Conservation (phyloP, 2,329 filamentous ascomycete species). For the Colletotrichum caudatum region DNA sequence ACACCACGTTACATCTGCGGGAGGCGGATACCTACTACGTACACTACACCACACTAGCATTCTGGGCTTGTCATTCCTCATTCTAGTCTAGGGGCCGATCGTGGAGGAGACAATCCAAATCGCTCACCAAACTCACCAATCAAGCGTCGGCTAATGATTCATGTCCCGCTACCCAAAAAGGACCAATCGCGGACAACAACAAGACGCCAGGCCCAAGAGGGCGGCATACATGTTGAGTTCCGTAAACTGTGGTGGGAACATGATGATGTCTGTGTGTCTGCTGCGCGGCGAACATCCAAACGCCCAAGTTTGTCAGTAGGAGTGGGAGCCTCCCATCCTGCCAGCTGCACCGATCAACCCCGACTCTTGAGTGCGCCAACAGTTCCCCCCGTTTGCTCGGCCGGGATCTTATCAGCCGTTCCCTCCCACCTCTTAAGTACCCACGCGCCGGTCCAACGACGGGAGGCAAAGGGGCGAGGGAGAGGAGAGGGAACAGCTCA, state of each 20-base stretch:
- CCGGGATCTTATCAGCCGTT: conserved; percentile 30
- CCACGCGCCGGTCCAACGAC: neutral
- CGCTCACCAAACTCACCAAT: too few relatives aligned
- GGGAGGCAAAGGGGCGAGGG: neutral
- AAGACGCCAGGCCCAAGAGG: neutral
- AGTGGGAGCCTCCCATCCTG: neutral
- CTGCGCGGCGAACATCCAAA: conserved; percentile 1
- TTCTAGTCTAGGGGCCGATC: neutral
- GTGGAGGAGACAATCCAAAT: neutral
- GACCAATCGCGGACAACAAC: neutral
- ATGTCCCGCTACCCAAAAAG: neutral
- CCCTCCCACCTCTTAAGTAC: conserved; percentile 22
- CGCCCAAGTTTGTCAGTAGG: conserved; percentile 20
- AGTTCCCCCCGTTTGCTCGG: conserved; percentile 5
- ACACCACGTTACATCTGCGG: conserved; percentile 30
- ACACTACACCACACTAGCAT: too few relatives aligned
- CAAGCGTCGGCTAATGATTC: neutral
- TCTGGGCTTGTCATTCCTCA: neutral
- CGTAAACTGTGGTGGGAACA: neutral
- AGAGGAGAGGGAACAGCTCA: neutral
- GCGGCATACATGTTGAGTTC: neutral
- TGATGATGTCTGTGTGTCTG: neutral
- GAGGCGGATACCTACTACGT: neutral
- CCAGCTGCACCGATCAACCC: neutral
- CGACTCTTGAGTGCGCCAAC: conserved; percentile 13